Percentiles rank a stretch among this genome's conserved stretches.
phyloP scores from a whole-genome alignment of 2,329 filamentous ascomycete genomes.

The Claviceps spartinae region DNA sequence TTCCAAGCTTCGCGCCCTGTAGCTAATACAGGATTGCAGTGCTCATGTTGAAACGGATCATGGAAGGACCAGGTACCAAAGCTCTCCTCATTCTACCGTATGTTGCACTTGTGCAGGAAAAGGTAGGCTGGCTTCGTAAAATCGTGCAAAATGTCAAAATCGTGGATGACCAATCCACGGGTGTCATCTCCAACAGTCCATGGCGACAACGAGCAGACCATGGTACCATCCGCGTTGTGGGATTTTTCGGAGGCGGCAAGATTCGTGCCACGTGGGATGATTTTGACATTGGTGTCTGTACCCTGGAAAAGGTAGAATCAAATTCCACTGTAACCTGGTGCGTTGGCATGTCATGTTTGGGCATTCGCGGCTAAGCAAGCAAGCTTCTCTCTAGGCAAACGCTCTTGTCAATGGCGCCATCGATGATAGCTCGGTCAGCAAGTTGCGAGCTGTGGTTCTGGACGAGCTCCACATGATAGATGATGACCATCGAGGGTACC shows the following conservation, averaged over 20 bases:
- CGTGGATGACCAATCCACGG: constrained; percentile 15
- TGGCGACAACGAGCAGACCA: constrained; percentile 44
- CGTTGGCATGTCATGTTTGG: neutral
- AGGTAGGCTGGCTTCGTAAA: constrained; percentile 58
- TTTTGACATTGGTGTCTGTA: constrained; percentile 67
- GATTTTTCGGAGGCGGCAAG: constrained; percentile 64
- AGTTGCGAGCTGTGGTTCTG: constrained; percentile 53
- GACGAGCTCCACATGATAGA: constrained; percentile 77
- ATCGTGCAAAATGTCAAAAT: constrained; percentile 40
- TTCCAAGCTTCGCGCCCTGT: neutral
- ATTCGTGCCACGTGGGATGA: constrained; percentile 54
- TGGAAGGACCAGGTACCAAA: constrained; percentile 50
- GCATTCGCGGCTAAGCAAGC: constrained; percentile 2
- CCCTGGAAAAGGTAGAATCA: constrained; percentile 51
- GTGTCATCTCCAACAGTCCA: constrained; percentile 24
- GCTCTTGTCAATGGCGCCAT: constrained; percentile 60
- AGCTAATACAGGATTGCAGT: constrained; percentile 25
- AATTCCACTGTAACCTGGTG: neutral
- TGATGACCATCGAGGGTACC: constrained; percentile 61
- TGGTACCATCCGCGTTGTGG: constrained; percentile 49
- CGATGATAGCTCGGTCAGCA: constrained; percentile 52
- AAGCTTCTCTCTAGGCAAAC: constrained; percentile 43
- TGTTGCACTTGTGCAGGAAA: constrained; percentile 68
- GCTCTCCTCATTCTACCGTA: constrained; percentile 63
- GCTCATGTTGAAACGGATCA: constrained; percentile 56